phyloP scores from a whole-genome alignment of 2,329 filamentous ascomycete genomes.

The Hypoxylon sp. region DNA sequence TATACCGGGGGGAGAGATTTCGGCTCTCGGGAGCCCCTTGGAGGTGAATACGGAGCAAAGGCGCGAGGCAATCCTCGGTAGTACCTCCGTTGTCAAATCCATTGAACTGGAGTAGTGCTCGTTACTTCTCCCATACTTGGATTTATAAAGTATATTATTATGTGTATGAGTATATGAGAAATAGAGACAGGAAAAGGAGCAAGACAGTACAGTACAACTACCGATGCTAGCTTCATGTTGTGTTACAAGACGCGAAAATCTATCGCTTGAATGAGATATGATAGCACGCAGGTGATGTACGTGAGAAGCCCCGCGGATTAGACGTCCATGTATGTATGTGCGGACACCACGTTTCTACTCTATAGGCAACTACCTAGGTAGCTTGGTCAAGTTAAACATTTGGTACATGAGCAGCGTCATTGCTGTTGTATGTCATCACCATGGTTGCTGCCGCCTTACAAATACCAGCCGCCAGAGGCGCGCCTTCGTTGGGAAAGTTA shows the following conservation, averaged over 20 bases:
- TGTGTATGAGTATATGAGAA: slow-evolving; percentile 29
- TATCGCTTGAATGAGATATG: slow-evolving; percentile 13
- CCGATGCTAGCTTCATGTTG: slow-evolving; percentile 5
- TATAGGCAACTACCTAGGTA: slow-evolving; percentile 5
- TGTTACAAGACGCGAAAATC: slow-evolving; percentile 20
- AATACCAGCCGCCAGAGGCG: slow-evolving; percentile 40
- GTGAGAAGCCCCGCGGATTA: slow-evolving; percentile 11
- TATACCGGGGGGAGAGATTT: slow-evolving; percentile 40
- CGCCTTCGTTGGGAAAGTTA: slow-evolving; percentile 6
- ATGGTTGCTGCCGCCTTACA: slow-evolving; percentile 1
- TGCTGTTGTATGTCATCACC: slow-evolving; percentile 32
- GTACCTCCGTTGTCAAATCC: slow-evolving; percentile 7
- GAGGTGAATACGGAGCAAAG: slow-evolving; percentile 31
- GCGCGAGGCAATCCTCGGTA: slow-evolving; percentile 38
- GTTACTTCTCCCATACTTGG: neutral
- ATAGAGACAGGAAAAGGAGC: slow-evolving; percentile 1
- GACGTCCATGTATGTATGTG: slow-evolving; percentile 16
- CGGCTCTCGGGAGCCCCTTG: slow-evolving; percentile 22
- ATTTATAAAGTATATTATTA: slow-evolving; percentile 16
- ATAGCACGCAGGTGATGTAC: slow-evolving; percentile 16
- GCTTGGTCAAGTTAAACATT: slow-evolving; percentile 10
- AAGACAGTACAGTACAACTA: slow-evolving; percentile 3
- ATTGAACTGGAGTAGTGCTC: slow-evolving; percentile 10
- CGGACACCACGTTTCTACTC: neutral
- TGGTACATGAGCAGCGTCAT: slow-evolving; percentile 29